Conservation (phyloP, 176 grass and related monocot species). For the Panicum miliaceum region DNA sequence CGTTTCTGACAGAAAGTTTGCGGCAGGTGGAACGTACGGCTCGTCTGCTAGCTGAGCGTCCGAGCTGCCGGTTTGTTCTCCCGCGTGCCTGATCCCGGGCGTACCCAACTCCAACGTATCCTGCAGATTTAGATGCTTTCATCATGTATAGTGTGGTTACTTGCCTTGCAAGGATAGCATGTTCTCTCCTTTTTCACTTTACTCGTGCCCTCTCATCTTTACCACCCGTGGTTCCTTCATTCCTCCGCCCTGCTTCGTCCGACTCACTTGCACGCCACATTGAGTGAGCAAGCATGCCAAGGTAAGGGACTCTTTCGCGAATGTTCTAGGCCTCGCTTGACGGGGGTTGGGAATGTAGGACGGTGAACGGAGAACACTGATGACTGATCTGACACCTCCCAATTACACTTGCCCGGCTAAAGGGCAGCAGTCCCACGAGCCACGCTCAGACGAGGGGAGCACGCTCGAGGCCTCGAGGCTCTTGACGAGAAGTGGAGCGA, state of each 20-base stretch:
- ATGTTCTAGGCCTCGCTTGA: not conserved
- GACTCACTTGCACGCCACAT: constrained; percentile 6
- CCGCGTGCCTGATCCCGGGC: not conserved
- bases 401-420: not conserved
- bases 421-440: not conserved
- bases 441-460: too few species aligned
- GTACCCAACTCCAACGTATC: not conserved
- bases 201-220: not conserved
- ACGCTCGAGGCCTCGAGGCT: too few species aligned
- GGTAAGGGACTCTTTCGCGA: not conserved
- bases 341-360: not conserved
- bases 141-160: not conserved
- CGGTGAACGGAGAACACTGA: not conserved
- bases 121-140: not conserved
- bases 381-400: not conserved
- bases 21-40: not conserved
- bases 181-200: not conserved
- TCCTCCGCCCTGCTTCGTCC: not conserved
- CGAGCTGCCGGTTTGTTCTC: not conserved
- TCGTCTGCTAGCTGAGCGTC: not conserved
- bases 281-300: not conserved
- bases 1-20: not conserved
- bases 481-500: too few species aligned
- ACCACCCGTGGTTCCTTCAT: too few species aligned
- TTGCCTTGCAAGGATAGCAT: constrained; percentile 33